These are phyloP conservation scores for Ceriops decandra DNA, from an alignment of 345 rosid species.

Conservation along the genomic window DNA sequence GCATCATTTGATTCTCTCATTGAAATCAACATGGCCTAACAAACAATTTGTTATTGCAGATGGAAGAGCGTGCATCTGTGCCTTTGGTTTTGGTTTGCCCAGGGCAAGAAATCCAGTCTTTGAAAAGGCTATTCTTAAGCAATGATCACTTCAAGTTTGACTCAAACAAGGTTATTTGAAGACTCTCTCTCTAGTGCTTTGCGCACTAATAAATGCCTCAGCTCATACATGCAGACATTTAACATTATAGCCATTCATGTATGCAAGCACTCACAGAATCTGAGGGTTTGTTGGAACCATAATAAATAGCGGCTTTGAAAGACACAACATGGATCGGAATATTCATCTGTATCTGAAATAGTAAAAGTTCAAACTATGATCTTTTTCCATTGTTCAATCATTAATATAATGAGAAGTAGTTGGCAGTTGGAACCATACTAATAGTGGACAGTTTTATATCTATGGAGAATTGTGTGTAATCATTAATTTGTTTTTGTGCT, in stretches of 20 bases:
- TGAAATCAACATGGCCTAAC: not conserved
- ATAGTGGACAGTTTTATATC: no score
- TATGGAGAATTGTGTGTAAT: not conserved
- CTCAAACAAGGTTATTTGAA: slow-evolving; percentile 50
- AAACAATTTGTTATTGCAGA: slow-evolving; percentile 35
- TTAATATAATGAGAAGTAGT: not conserved
- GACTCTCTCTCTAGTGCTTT: not conserved
- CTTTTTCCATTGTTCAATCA: no score
- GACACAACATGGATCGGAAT: no score
- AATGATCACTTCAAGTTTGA: slow-evolving; percentile 72
- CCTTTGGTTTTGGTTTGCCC: slow-evolving; percentile 64
- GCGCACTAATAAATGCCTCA: no score
- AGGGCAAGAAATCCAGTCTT: slow-evolving; percentile 35
- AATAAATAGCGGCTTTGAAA: no score
- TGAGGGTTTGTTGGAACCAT: no score
- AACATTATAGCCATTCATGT: no score
- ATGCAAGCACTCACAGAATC: no score
- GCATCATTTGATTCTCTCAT: not conserved
- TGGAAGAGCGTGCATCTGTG: slow-evolving; percentile 54
- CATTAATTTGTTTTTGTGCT: not conserved
- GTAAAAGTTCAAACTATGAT: no score
- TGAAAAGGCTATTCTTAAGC: slow-evolving; percentile 42
- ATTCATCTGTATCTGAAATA: no score
- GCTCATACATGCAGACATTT: no score
- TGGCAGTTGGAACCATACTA: no score